Conservation (phyloP, 2,329 filamentous ascomycete species). For the Fusarium continuum region DNA sequence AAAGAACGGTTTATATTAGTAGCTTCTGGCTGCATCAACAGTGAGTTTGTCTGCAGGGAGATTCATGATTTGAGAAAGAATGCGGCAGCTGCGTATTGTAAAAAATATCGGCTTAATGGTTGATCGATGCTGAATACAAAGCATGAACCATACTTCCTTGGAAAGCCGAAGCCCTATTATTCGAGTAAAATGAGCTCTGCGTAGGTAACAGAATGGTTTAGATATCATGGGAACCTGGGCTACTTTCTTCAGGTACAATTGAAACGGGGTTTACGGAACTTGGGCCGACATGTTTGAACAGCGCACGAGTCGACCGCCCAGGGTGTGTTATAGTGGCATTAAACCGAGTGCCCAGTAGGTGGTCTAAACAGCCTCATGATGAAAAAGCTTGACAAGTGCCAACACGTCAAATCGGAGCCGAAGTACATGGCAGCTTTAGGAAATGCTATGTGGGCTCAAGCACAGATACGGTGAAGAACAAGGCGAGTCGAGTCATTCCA, state of each 20-base stretch:
- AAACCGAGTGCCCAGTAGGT: background rate
- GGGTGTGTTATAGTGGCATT: background rate
- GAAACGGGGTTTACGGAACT: conserved; percentile 11
- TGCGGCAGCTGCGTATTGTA: background rate
- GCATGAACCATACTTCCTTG: background rate
- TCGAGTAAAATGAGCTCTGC: background rate
- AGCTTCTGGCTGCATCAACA: conserved; percentile 18
- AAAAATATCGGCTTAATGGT: background rate
- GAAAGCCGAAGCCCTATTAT: background rate
- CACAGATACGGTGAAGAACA: conserved; percentile 18
- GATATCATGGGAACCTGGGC: conserved; percentile 9
- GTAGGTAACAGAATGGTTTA: background rate
- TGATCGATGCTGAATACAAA: no score
- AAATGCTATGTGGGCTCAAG: conserved; percentile 14
- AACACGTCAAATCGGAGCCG: conserved; percentile 9
- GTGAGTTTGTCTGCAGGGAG: background rate
- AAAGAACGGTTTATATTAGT: background rate
- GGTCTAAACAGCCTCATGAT: background rate
- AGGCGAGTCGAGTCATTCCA: conserved; percentile 11
- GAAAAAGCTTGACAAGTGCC: background rate
- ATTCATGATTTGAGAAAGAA: conserved; percentile 2
- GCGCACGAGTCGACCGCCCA: conserved; percentile 5
- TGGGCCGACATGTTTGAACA: conserved; percentile 8
- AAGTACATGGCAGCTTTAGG: conserved; percentile 3
- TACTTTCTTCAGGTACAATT: conserved; percentile 10